Evolutionary conservation across 148 eudicot genomes (phyloP).

Genomic region (Heliosperma pusillum): DNA sequence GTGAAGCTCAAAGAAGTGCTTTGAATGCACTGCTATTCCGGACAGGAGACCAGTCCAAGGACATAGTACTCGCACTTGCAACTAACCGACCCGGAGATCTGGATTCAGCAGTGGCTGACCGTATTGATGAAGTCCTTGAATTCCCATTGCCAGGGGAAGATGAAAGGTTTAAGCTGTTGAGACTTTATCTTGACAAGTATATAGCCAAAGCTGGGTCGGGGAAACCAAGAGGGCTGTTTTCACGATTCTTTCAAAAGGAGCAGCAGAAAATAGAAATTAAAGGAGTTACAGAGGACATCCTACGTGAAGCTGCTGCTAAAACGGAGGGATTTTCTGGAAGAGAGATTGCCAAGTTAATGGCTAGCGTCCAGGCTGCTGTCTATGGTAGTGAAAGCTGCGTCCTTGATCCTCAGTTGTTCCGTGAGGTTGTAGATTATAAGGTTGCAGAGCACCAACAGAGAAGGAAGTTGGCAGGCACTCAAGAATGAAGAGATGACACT

Average conservation of each 20-base stretch:
- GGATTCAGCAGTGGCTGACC: conserved; percentile 94
- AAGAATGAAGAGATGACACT: conserved; percentile 14
- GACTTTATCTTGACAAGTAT: conserved; percentile 86
- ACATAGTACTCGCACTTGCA: conserved; percentile 92
- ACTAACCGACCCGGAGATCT: conserved; percentile 98
- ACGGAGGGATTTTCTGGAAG: conserved; percentile 94
- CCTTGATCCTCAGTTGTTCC: conserved; percentile 70
- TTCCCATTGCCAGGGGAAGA: conserved; percentile 95
- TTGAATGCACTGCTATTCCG: conserved; percentile 93
- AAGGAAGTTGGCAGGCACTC: conserved; percentile 54
- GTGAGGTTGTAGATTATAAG: conserved; percentile 95
- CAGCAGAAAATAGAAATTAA: conserved; percentile 81
- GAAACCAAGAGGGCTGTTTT: conserved; percentile 60
- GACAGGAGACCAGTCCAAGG: conserved; percentile 98
- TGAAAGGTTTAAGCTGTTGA: conserved; percentile 76
- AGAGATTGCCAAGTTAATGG: conserved; percentile 98
- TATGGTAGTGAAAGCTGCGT: conserved; percentile 87
- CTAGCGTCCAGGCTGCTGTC: conserved; percentile 95
- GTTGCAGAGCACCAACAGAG: conserved; percentile 98
- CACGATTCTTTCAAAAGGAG: conserved; percentile 48
- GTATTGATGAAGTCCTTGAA: conserved; percentile 94
- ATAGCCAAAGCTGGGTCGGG: conserved; percentile 77
- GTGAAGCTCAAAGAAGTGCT: conserved; percentile 99
- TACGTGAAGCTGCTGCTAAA: conserved; percentile 84
- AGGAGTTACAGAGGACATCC: conserved; percentile 69